Percentiles rank a stretch among this genome's conserved stretches.
phyloP scores from a whole-genome alignment of 768 basidiomycete species.

The Mycena leptocephala region DNA sequence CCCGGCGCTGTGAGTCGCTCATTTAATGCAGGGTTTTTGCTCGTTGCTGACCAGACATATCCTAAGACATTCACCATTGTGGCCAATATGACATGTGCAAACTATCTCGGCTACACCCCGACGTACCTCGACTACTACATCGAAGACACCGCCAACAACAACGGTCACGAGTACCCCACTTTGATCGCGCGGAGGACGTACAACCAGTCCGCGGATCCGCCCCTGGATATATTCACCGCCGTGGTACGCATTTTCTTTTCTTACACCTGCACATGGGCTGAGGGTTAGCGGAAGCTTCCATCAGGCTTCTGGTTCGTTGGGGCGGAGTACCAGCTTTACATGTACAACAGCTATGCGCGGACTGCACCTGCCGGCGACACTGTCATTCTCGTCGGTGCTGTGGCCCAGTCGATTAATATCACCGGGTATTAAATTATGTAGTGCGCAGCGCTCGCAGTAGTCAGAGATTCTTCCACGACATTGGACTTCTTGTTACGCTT shows the following conservation, averaged over 20 bases:
- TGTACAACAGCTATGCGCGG: constrained; percentile 17
- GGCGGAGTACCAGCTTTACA: constrained; percentile 10
- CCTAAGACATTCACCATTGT: constrained; percentile 13
- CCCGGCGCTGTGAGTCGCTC: constrained; percentile 11
- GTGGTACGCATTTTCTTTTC: constrained; percentile 2
- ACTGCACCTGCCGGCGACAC: constrained; percentile 9
- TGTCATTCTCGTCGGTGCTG: constrained; percentile 11
- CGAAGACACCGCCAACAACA: too few species aligned
- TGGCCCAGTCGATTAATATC: constrained; percentile 7
- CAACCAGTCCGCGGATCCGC: too few species aligned
- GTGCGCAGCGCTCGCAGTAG: not conserved
- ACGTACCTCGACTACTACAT: constrained; percentile 22
- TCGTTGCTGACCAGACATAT: not conserved
- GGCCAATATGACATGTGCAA: constrained; percentile 13
- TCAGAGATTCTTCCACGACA: constrained; percentile 6
- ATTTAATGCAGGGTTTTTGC: not conserved
- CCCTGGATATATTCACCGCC: constrained; percentile 7
- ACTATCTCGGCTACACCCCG: constrained; percentile 24
- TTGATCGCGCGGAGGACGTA: too few species aligned
- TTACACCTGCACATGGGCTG: not conserved
- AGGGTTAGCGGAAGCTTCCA: not conserved
- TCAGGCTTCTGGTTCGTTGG: constrained; percentile 18
- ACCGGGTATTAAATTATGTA: constrained; percentile 17
- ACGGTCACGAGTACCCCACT: too few species aligned
- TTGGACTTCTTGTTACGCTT: constrained; percentile 1